Evolutionary conservation across 768 basidiomycete genomes (phyloP), one percentile per base, ranked within the genome.

Genomic region (Lentinula sp.): DNA sequence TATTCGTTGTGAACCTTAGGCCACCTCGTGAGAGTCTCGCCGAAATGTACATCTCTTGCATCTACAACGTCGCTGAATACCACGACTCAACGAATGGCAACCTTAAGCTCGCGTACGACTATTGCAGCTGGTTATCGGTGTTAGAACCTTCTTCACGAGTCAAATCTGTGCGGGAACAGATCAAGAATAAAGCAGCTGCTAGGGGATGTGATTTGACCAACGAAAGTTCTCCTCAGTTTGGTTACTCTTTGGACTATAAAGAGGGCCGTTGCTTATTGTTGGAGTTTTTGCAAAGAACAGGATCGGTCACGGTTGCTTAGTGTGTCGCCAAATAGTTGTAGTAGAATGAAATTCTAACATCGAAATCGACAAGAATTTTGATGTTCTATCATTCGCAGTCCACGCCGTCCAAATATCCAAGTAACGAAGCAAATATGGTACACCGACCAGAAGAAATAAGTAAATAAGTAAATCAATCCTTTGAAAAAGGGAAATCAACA

Each of bases 391-490:
- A 18, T 43, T 21, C 48, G 21, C 8, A 16, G 34, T 35, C 28
- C 34, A 23, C 49, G 9, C 49, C 49, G 1, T 23, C 49, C 31
- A 51, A 28, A 51, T 16, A 18, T 51, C 37, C 39, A n/a, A 43
- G 18, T 42, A 56, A 45, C 55, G 28, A 56, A 40, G 55, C 40
- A 43, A 56, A 39, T 45, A 56, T 56, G 40, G 40, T 56, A 56
- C 55, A 56, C 40, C 55, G 43, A 11, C 10, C 13, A n/a, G 16
- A 23, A 43, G 21, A 43, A 56, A 56, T 28, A 56, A 42, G 39
- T 21, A 31, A 7, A 42, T 56, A 43, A 37, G 53, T 54, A 54
- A 39, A 56, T 43, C 32, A 28, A 28, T 40, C 10, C 34, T 21
- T 45, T 28, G 16, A 1, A 7, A 32, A 42, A 43, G 40, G 39